Evolutionary conservation across 164 flowering plant genomes (phyloP), one percentile per base, ranked within the genome.

Genomic region (Annona squamosa): DNA sequence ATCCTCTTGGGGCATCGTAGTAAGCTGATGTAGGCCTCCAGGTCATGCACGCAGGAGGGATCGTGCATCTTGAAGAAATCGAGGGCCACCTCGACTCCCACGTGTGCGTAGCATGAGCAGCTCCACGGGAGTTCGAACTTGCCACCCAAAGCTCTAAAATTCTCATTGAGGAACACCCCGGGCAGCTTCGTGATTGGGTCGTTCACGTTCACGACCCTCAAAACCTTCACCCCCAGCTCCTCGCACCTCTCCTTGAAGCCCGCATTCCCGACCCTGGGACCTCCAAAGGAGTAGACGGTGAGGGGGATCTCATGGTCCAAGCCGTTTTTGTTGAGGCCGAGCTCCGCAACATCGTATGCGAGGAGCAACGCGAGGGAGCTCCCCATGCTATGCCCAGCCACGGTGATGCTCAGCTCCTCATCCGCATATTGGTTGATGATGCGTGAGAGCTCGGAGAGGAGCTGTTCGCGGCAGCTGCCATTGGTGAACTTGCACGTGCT

Each of bases 381-480:
- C 48, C 97, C 97, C 97, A 92, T 90, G 81, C 97, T 92, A 46
- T 92, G 97, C 0, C 97, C 97, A 0, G 91, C 91, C 57, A 92
- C 17, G 0, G 93, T 87, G 18, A 92, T 87, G 77, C 93, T 90
- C 69, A 90, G 19, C 64, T 90, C 88, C 74, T 92, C 97, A 2
- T 80, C 89, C 42, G 68, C 75, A 26, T 79, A 81, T 44, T 59
- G 46, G 37, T 68, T 74, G 3, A 77, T 70, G 9, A 81, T 56
- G 16, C 80, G 47, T 0, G 84, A 81, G 2, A 81, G 18, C 73
- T 81, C 84, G 0, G 84, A 74, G 10, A 81, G 82, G 63, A 81
- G 81, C 61, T 81, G 84, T 37, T 81, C 82, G 13, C 84, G 73
- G 45, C 84, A 81, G 59, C 84, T 81, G 44, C 80, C 78, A 46